Base-by-base conservation (phyloP, 2,329 filamentous ascomycete genomes). In the Rhynchosporium agropyri region DNA sequence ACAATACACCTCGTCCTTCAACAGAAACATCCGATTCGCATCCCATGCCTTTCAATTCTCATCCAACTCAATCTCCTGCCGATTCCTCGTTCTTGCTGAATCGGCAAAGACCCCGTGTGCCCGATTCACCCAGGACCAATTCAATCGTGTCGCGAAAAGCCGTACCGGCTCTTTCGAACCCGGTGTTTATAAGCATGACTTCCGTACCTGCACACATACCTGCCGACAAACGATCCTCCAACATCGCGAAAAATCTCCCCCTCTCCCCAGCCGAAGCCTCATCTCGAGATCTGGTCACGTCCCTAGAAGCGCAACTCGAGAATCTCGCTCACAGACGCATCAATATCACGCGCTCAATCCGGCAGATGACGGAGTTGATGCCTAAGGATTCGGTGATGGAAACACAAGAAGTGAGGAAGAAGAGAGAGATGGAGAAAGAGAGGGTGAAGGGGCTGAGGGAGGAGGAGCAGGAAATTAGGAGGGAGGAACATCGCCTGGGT, bases 311-410 rank as follows among this genome's bases (percentile, higher is more conserved):
- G 4, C 83, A 85, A 70, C 83, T 90, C 36, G 81, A 86, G 48
- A 82, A 84, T 55, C 81, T 95, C 7, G 79, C 80, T 0, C 86
- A 89, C 71, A 85, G 90, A 50, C 85, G 88, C 60, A 79, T 83
- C 65, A 94, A 93, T 76, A 85, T 94, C 71, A 83, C 85, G 72
- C 86, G 82, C 29, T 86, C 89, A 65, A 90, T 95, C 73, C 80
- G 84, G 66, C 89, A 94, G 74, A 87, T 94, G 80, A 91, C 87
- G 63, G 86, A 91, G 74, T 81, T 92, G 63, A 89, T 92, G 80
- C 89, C 89, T 46, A 86, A 83, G 42, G 88, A 90, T 73, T 85
- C 83, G 66, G 80, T 91, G 45, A 79, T 90, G 72, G 84, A 86
- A 36, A 88, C 87, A 69, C 82, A 86, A 8, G 84, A 89, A 56